A percentile compares a stretch with the other conserved stretches of the same genome.
phyloP scores from a whole-genome alignment of 1,139 yeast species.

The Meyerozyma carpophila region DNA sequence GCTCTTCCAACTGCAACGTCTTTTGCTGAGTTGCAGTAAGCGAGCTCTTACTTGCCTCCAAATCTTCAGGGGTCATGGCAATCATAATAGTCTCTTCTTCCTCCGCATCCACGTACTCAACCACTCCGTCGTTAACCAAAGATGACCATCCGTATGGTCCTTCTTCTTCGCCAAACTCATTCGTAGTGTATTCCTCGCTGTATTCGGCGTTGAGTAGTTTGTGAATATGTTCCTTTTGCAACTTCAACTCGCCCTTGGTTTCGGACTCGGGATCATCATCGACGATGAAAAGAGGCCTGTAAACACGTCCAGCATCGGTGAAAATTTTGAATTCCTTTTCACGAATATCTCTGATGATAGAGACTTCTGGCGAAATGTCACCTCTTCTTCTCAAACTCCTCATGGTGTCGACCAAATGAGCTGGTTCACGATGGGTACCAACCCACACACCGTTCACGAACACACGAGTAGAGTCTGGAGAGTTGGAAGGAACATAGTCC shows the following conservation, averaged over 20 bases:
- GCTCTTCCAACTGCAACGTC: conserved; percentile 43
- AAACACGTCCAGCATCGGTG: conserved; percentile 98
- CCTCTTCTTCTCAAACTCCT: conserved; percentile 91
- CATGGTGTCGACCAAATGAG: conserved; percentile 83
- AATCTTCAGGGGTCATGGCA: conserved; percentile 98
- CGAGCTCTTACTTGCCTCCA: conserved; percentile 58
- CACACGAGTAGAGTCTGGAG: conserved; percentile 88
- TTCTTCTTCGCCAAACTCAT: conserved; percentile 47
- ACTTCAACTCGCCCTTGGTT: conserved; percentile 72
- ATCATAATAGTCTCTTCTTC: conserved; percentile 97
- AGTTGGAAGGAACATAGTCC: conserved; percentile 89
- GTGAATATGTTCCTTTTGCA: conserved; percentile 79
- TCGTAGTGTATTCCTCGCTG: conserved; percentile 46
- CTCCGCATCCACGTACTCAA: conserved; percentile 94
- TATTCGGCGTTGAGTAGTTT: conserved; percentile 62
- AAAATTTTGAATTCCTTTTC: conserved; percentile 93
- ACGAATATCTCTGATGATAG: conserved; percentile 93
- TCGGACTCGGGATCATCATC: conserved; percentile 77
- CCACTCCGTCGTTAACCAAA: conserved; percentile 77
- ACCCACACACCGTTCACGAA: conserved; percentile 99
- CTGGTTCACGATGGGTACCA: conserved; percentile 97
- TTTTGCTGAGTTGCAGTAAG: conserved; percentile 43
- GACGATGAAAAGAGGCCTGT: conserved; percentile 89
- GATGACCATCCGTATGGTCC: conserved; percentile 78
- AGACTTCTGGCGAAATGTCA: conserved; percentile 93